Evolutionary conservation across 1,284 basidiomycete species (phyloP), one percentile per base, ranked within the genome.

Genomic region (Amanita bisporigera): DNA sequence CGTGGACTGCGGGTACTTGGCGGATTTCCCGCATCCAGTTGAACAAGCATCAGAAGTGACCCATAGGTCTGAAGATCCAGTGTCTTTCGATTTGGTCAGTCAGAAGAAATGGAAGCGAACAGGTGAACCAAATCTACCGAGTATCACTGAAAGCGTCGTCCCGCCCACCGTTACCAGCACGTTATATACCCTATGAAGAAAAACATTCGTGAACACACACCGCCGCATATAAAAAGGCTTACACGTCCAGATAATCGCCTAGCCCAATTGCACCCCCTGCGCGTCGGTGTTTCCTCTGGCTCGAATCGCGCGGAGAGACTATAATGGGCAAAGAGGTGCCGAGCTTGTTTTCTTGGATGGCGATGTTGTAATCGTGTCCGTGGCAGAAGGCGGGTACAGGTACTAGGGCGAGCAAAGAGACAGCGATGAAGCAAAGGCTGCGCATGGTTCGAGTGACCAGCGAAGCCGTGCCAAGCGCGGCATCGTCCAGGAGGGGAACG

Each of bases 41-140:
- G 71, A 77, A 73, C 86, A 88, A 2, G 77, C 74, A 33, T 84
- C 81, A 0, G 87, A 86, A 31, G 85, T 71, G n/a, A 86, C 82
- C 87, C 88, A 89, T 10, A 87, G 69, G 70, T 88, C 87, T 6
- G 86, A 85, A 4, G 87, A 88, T 41, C 87, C 87, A 9, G 86
- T 87, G 66, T 88, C 87, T 86, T 63, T 21, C 19, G 6, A 40
- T n/a, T 40, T 9, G 40, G 14, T 24, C 43, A 26, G 31, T 29
- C 31, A 10, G 36, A 58, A 26, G 12, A 17, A 21, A 21, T 50
- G 12, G 12, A 59, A 38, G 15, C 17, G 7, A 19, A 7, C 17
- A 33, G 55, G 31, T 19, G 49, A 57, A 12, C 61, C 80, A 60
- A 38, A 15, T 26, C 49, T 62, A 86, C 85, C 85, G 29, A 87